Base-by-base conservation (phyloP, 768 basidiomycete genomes). In the Suillus fuscotomentosus region DNA sequence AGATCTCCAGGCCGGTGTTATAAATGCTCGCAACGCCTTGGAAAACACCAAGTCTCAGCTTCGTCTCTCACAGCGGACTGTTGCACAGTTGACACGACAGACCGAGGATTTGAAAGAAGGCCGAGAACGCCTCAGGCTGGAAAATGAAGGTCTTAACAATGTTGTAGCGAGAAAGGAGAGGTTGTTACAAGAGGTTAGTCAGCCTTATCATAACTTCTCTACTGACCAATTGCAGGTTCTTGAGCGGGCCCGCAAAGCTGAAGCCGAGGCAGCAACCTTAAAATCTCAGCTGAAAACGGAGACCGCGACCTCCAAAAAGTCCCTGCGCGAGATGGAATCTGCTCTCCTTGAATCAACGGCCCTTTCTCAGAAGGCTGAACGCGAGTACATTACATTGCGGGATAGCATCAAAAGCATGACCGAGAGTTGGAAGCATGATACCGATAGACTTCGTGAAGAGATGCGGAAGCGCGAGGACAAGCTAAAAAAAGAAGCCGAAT, bases 71-170 rank as follows among this genome's bases (percentile, higher is more conserved):
- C 94, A 96, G 73, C 81, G 93, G 64, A 88, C 86, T 56, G 94
- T 95, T 13, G 92, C 92, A 36, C 89, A 91, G 73, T 76, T 95
- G 50, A 94, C 93, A 45, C 80, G 93, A 51, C 91, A 92, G 76
- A 90, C 89, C 31, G 94, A 95, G 73, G 94, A 96, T 74, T 74
- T 95, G 73, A 95, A 94, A 73, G 94, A 95, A 73, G 89, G 86
- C 3, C 82, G 93, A 67, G 94, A 96, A 75, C 81, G 94, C 56
- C 76, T 95, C 67, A 77, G 92, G 63, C 72, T 93, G 59, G 94
- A 96, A 77, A 95, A 94, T 70, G 94, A 95, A 72, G 90, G 90
- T 3, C 75, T 95, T 68, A 94, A 94, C 70, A 92, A 93, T 66
- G 93, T 95, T 20, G 90, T 96, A 27, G 86, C 92, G 36, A 82